A percentile compares a stretch with the other conserved stretches of the same genome.
phyloP scores from a whole-genome alignment of 805 yeast species.

The Ogataea degrootiae region DNA sequence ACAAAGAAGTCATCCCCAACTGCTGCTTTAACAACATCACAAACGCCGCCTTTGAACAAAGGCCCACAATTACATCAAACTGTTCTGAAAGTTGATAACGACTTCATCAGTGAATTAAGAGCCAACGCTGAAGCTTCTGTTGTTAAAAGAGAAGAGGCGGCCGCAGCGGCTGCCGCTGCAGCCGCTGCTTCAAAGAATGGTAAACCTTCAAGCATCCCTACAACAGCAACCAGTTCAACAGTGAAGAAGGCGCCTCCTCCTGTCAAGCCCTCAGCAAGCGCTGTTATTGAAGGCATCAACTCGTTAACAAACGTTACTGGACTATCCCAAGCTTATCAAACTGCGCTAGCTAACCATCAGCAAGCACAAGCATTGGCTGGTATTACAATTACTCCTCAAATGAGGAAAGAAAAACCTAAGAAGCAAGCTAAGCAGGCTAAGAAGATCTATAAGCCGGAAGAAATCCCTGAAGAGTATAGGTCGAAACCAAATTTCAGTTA shows the following conservation, averaged over 20 bases:
- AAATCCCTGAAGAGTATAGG: slow-evolving; percentile 83
- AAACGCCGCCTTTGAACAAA: slow-evolving; percentile 2
- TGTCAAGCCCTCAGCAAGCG: slow-evolving; percentile 1
- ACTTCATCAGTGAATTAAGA: slow-evolving; percentile 24
- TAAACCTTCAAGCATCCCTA: background rate
- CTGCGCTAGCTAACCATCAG: slow-evolving; percentile 4
- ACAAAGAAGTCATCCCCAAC: background rate
- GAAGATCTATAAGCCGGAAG: slow-evolving; percentile 69
- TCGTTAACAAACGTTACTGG: slow-evolving; percentile 1
- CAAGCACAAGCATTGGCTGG: slow-evolving; percentile 5
- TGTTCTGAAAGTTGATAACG: slow-evolving; percentile 21
- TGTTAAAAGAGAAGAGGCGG: slow-evolving; percentile 24
- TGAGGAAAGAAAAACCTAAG: slow-evolving; percentile 30
- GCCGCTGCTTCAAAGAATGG: slow-evolving; percentile 16
- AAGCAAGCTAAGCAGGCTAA: slow-evolving; percentile 51
- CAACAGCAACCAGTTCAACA: background rate
- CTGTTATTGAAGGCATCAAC: background rate
- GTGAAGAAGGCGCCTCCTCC: background rate
- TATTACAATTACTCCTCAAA: background rate
- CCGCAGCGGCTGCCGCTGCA: slow-evolving; percentile 22
- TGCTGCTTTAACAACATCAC: background rate
- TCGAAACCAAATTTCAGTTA: slow-evolving; percentile 80
- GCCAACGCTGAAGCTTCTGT: slow-evolving; percentile 29
- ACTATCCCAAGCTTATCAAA: slow-evolving; percentile 4
- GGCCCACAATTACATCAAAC: slow-evolving; percentile 7